These are phyloP conservation scores for Agastache rugosa DNA, from an alignment of 257 asterid species.

Conservation along the genomic window DNA sequence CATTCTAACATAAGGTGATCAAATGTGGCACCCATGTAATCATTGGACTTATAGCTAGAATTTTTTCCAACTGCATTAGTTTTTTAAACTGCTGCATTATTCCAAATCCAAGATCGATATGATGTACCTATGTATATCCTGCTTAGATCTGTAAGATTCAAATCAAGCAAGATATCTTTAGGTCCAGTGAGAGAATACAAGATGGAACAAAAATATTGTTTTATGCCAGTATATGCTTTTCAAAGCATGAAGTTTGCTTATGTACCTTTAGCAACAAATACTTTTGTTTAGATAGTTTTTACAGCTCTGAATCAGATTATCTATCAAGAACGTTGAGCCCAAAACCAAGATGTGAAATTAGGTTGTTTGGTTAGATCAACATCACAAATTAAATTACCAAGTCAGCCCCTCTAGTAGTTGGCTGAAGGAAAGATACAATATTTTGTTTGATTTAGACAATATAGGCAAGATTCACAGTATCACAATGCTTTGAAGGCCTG, in stretches of 20 bases:
- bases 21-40: conserved; percentile 16
- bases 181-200: conserved; percentile 1
- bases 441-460: conserved; percentile 20
- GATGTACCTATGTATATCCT: background rate
- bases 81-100: background rate
- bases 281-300: background rate
- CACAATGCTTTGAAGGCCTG: conserved; percentile 30
- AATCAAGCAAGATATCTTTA: background rate
- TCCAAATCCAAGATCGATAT: conserved; percentile 6
- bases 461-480: conserved; percentile 13
- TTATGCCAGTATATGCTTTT: background rate
- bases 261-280: background rate
- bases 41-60: background rate
- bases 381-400: conserved; percentile 1
- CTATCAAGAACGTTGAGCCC: background rate
- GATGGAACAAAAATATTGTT: background rate
- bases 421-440: background rate
- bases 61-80: background rate
- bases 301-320: conserved; percentile 14
- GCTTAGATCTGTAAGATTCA: conserved; percentile 1
- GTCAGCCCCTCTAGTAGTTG: conserved; percentile 4
- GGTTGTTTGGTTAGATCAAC: conserved; percentile 15
- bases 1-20: conserved; percentile 6
- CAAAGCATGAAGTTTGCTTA: no score
- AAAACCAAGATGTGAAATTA: background rate